A percentile compares a stretch with the other conserved stretches of the same genome.
These are phyloP conservation scores for Claviceps sp. DNA, from an alignment of 2,329 filamentous ascomycete genomes.

Conservation along the genomic window DNA sequence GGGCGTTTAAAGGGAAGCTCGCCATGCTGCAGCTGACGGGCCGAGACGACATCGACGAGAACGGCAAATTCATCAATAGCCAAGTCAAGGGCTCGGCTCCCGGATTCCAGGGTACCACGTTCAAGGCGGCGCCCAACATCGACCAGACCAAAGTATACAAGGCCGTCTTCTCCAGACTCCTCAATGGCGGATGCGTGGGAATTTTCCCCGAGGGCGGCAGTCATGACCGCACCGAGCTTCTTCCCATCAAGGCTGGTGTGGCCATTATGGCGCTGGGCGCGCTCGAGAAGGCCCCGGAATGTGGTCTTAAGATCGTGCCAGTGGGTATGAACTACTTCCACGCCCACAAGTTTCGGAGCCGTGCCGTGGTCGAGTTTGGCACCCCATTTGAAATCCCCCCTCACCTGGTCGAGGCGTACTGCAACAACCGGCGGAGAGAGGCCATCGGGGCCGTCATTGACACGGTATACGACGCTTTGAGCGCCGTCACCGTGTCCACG, in stretches of 20 bases:
- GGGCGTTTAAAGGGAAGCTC: conserved; percentile 66
- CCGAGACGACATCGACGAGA: conserved; percentile 54
- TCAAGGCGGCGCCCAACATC: conserved; percentile 81
- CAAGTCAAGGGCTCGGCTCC: conserved; percentile 39
- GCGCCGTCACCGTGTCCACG: conserved; percentile 79
- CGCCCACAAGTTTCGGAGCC: conserved; percentile 92
- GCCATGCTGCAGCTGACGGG: conserved; percentile 73
- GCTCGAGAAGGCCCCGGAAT: conserved; percentile 71
- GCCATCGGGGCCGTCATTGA: conserved; percentile 78
- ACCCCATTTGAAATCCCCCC: conserved; percentile 72
- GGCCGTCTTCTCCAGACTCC: conserved; percentile 75
- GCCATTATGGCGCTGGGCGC: conserved; percentile 96
- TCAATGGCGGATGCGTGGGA: conserved; percentile 75
- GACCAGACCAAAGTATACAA: conserved; percentile 91
- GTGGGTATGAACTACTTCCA: conserved; percentile 99
- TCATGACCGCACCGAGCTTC: conserved; percentile 81
- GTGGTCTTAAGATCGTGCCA: conserved; percentile 85
- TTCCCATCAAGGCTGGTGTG: conserved; percentile 90
- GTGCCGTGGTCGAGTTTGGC: conserved; percentile 92
- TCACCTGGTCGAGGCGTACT: conserved; percentile 77
- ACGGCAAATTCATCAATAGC: conserved; percentile 48
- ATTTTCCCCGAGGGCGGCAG: conserved; percentile 97
- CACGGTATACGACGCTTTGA: conserved; percentile 71
- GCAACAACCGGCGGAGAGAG: conserved; percentile 68
- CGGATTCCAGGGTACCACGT: conserved; percentile 65